Evolutionary conservation across 192 early-diverging fungal species (phyloP).

Genomic region (Geranomyces michiganensis): DNA sequence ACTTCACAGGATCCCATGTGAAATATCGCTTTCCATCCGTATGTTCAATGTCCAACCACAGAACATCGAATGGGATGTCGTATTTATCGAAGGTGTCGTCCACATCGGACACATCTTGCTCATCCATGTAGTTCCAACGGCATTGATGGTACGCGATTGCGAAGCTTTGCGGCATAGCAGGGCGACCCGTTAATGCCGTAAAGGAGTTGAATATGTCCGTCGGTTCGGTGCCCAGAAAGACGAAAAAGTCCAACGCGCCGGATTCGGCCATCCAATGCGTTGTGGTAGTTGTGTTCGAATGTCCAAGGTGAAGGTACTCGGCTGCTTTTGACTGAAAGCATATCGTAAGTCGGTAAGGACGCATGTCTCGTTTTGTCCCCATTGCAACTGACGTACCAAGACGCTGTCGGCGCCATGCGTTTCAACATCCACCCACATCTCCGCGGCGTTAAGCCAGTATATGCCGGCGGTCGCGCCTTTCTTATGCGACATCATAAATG

Average conservation of each 20-base stretch:
- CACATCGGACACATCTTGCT: constrained; percentile 84
- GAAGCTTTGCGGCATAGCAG: constrained; percentile 85
- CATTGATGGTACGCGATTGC: constrained; percentile 95
- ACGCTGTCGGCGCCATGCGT: constrained; percentile 53
- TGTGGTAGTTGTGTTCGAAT: constrained; percentile 46
- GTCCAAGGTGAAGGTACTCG: constrained; percentile 25
- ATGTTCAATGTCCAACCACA: constrained; percentile 99
- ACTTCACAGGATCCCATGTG: constrained; percentile 94
- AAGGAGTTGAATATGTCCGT: constrained; percentile 75
- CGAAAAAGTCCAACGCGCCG: constrained; percentile 85
- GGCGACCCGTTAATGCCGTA: constrained; percentile 74
- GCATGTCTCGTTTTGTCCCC: background rate
- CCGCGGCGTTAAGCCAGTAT: constrained; percentile 92
- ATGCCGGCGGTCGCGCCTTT: constrained; percentile 74
- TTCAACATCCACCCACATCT: constrained; percentile 98
- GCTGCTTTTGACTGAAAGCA: constrained; percentile 19
- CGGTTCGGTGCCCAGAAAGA: constrained; percentile 74
- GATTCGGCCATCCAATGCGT: constrained; percentile 97
- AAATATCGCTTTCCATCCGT: constrained; percentile 98
- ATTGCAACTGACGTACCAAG: constrained; percentile 18
- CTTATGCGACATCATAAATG: constrained; percentile 90
- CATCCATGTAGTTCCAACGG: constrained; percentile 97
- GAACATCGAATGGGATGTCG: constrained; percentile 95
- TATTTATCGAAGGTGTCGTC: constrained; percentile 85
- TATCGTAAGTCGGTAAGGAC: background rate